Conservation (phyloP, 768 basidiomycete species). For the Xerocomellus chrysenteron region DNA sequence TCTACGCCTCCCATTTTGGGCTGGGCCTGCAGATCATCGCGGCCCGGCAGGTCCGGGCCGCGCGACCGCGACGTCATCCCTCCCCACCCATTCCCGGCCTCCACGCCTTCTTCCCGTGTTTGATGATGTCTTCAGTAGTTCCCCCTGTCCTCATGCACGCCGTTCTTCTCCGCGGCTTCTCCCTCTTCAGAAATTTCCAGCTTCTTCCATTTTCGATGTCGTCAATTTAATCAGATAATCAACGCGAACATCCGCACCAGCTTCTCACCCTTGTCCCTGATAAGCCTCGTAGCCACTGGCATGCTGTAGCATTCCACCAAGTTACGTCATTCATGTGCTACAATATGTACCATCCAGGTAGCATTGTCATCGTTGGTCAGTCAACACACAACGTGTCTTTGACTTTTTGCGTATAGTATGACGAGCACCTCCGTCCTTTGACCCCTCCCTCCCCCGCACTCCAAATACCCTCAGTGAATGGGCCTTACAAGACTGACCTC, state of each 20-base stretch:
- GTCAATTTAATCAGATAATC: slow-evolving; percentile 8
- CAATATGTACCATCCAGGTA: neutral
- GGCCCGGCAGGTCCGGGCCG: slow-evolving; percentile 1
- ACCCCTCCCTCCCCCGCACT: neutral
- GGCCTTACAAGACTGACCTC: no score
- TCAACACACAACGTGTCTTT: slow-evolving; percentile 8
- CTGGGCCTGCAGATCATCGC: slow-evolving; percentile 20
- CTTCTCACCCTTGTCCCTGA: slow-evolving; percentile 4
- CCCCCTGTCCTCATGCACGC: slow-evolving; percentile 4
- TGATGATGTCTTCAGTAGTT: slow-evolving; percentile 10
- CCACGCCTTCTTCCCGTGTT: slow-evolving; percentile 17
- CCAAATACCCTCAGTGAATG: neutral
- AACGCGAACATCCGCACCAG: neutral
- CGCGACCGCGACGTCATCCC: slow-evolving; percentile 16
- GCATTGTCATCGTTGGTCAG: neutral
- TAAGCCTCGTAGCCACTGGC: neutral
- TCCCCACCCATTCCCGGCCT: slow-evolving; percentile 9
- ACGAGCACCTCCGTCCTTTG: neutral
- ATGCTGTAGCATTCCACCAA: neutral
- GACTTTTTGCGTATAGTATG: neutral
- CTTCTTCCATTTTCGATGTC: neutral
- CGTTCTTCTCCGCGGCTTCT: slow-evolving; percentile 1
- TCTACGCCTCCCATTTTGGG: slow-evolving; percentile 21
- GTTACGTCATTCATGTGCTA: neutral
- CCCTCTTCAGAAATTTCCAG: neutral